Evolutionary conservation across 2,329 filamentous ascomycete genomes (phyloP).

Genomic region (Alternaria rosae): DNA sequence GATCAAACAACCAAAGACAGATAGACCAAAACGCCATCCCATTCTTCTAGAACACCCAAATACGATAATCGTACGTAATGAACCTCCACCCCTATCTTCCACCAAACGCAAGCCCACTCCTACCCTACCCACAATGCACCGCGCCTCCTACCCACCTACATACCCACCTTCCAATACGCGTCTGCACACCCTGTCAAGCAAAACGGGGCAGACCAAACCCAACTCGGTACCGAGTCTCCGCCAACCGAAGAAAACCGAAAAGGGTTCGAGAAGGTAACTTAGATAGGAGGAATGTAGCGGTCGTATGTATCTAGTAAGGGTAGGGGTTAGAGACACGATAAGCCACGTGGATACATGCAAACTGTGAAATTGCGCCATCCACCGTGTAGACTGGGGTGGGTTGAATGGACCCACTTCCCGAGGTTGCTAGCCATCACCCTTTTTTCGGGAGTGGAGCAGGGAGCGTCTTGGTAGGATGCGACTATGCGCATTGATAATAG

Average conservation of each 20-base stretch:
- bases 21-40: neutral
- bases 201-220: neutral
- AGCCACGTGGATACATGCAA: neutral
- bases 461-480: no score
- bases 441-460: no score
- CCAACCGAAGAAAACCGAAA: neutral
- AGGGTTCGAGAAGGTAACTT: neutral
- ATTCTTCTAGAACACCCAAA: neutral
- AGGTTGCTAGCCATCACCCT: neutral
- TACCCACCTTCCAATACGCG: neutral
- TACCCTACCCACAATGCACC: neutral
- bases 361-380: neutral
- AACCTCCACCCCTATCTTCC: neutral
- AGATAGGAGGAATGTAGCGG: neutral
- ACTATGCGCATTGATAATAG: no score
- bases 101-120: neutral
- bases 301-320: no score
- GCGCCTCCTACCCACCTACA: neutral
- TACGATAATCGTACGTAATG: neutral
- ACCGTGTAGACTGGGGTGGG: no score
- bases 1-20: neutral
- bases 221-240: neutral
- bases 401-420: slow-evolving; percentile 2
- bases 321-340: slow-evolving; percentile 1
- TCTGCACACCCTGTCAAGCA: neutral